A percentile compares a stretch with the other conserved stretches of the same genome.
Conservation (phyloP, 2,329 filamentous ascomycete genomes). For the Aspergillus fructus region DNA sequence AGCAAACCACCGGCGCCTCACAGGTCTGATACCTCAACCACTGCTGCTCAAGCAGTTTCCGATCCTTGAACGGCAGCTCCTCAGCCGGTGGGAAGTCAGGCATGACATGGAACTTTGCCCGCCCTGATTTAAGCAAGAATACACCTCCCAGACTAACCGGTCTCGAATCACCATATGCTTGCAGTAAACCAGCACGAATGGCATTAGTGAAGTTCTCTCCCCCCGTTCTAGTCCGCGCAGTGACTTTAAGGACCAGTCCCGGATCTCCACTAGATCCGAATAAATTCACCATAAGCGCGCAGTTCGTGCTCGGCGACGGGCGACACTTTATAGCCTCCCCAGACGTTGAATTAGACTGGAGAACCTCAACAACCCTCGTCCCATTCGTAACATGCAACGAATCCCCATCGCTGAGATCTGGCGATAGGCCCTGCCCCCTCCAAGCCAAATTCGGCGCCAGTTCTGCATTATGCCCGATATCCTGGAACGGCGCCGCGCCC, state of each 20-base stretch:
- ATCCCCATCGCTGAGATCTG: not conserved
- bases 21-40: slow-evolving; percentile 46
- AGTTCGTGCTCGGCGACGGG: slow-evolving; percentile 29
- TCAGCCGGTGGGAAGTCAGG: slow-evolving; percentile 41
- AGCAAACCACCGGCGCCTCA: slow-evolving; percentile 38
- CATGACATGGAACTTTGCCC: slow-evolving; percentile 45
- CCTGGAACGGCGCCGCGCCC: slow-evolving; percentile 45
- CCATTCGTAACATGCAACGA: not conserved
- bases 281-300: slow-evolving; percentile 46
- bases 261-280: slow-evolving; percentile 37
- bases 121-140: slow-evolving; percentile 41
- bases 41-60: slow-evolving; percentile 27
- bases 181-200: not conserved
- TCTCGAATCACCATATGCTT: slow-evolving; percentile 30
- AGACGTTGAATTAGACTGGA: not conserved
- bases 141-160: slow-evolving; percentile 44
- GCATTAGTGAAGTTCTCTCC: not conserved
- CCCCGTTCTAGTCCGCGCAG: slow-evolving; percentile 26
- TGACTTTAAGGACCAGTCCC: slow-evolving; percentile 40
- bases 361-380: not conserved
- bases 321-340: not conserved
- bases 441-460: slow-evolving; percentile 38
- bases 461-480: slow-evolving; percentile 45
- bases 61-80: slow-evolving; percentile 27
- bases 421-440: not conserved